These are phyloP conservation scores for Podila horticola DNA, from an alignment of 192 early-diverging fungal genomes.

Conservation along the genomic window DNA sequence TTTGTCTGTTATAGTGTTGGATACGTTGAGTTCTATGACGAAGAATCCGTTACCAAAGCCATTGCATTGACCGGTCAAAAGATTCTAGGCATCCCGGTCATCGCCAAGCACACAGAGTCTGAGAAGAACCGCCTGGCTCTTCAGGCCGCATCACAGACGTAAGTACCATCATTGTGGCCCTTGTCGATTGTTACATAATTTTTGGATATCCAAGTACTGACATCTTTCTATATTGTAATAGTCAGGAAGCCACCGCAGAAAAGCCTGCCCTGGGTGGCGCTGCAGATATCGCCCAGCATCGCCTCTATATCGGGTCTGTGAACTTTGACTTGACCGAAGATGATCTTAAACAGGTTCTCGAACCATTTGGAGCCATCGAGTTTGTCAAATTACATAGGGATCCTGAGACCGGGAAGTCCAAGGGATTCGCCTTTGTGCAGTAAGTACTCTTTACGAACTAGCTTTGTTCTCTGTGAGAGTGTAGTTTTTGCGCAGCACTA, in stretches of 20 bases:
- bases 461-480: background rate
- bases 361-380: slow-evolving; percentile 87
- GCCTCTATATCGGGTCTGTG: slow-evolving; percentile 72
- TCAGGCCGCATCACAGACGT: slow-evolving; percentile 62
- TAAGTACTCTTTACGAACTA: slow-evolving; percentile 44
- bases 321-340: slow-evolving; percentile 71
- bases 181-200: background rate
- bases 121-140: slow-evolving; percentile 90
- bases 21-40: slow-evolving; percentile 96
- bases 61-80: slow-evolving; percentile 85
- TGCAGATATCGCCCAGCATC: slow-evolving; percentile 61
- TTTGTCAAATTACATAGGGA: slow-evolving; percentile 84
- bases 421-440: slow-evolving; percentile 86
- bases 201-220: background rate
- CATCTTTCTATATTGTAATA: no score
- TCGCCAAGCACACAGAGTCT: slow-evolving; percentile 90
- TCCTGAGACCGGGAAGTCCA: slow-evolving; percentile 74
- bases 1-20: slow-evolving; percentile 73
- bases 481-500: background rate
- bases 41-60: slow-evolving; percentile 83
- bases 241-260: slow-evolving; percentile 24
- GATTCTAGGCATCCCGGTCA: slow-evolving; percentile 93
- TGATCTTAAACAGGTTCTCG: slow-evolving; percentile 85
- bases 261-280: slow-evolving; percentile 33
- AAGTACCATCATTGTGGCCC: slow-evolving; percentile 26